Conservation (phyloP, 1,139 yeast genomes). For the Geotrichum fermentans region DNA sequence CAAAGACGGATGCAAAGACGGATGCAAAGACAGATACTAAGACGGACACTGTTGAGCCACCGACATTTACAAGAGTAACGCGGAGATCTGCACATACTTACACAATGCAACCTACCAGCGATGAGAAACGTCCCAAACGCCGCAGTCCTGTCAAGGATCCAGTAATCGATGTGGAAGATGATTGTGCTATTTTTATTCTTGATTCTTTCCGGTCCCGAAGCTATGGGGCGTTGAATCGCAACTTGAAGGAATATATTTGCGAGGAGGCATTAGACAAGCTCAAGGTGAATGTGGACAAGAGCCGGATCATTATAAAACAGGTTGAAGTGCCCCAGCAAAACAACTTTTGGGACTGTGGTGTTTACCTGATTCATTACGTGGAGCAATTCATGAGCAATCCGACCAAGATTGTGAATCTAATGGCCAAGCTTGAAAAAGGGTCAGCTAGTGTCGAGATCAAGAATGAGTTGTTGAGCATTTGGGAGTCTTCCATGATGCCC, state of each 20-base stretch:
- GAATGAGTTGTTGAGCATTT: slow-evolving; percentile 21
- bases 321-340: slow-evolving; percentile 78
- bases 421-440: slow-evolving; percentile 36
- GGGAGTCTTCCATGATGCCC: slow-evolving; percentile 21
- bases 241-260: slow-evolving; percentile 59
- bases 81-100: slow-evolving; percentile 7
- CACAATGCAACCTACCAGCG: neutral
- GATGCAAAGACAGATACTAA: neutral
- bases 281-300: slow-evolving; percentile 45
- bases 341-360: slow-evolving; percentile 92
- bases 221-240: slow-evolving; percentile 39
- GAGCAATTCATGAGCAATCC: slow-evolving; percentile 57
- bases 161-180: slow-evolving; percentile 6
- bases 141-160: too few species aligned
- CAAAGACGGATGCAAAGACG: neutral
- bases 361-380: slow-evolving; percentile 80
- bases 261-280: slow-evolving; percentile 67
- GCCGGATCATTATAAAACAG: slow-evolving; percentile 41
- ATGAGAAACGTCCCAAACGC: too few species aligned
- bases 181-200: slow-evolving; percentile 54
- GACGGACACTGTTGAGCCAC: neutral
- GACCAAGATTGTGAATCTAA: slow-evolving; percentile 46
- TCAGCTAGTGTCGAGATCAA: neutral
- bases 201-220: slow-evolving; percentile 54
- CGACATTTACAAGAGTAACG: slow-evolving; percentile 8